A percentile compares a stretch with the other conserved stretches of the same genome.
phyloP scores from a whole-genome alignment of 371 early-diverging fungal genomes.

The Actinomortierella ambigua region DNA sequence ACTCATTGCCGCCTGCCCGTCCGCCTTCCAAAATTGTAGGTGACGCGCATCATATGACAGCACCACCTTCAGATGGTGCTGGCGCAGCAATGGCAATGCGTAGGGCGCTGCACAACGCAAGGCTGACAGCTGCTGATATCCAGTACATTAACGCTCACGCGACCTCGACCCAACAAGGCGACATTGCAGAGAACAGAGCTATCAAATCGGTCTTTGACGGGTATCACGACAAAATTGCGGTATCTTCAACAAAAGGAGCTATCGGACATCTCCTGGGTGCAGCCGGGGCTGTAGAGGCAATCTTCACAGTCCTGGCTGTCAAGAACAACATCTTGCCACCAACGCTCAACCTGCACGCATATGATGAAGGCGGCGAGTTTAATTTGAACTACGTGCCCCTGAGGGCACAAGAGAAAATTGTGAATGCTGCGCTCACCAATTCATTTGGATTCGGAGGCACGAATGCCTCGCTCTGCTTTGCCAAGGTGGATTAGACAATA shows the following conservation, averaged over 20 bases:
- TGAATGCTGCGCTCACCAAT: conserved; percentile 85
- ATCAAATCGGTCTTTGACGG: conserved; percentile 78
- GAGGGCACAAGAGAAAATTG: conserved; percentile 57
- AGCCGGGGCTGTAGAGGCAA: conserved; percentile 94
- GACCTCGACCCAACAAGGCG: conserved; percentile 84
- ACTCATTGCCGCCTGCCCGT: no score
- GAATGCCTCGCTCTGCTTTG: conserved; percentile 84
- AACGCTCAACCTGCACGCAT: conserved; percentile 78
- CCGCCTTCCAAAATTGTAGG: conserved; percentile 47
- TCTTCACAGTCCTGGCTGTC: conserved; percentile 83
- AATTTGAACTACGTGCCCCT: conserved; percentile 79
- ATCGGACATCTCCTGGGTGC: conserved; percentile 95
- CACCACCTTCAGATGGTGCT: conserved; percentile 84
- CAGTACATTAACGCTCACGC: conserved; percentile 97
- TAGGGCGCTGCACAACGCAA: conserved; percentile 73
- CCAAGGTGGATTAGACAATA: conserved; percentile 49
- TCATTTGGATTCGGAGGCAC: conserved; percentile 98
- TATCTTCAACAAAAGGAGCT: conserved; percentile 92
- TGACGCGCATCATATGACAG: conserved; percentile 94
- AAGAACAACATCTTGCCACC: conserved; percentile 78
- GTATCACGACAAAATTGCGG: conserved; percentile 57
- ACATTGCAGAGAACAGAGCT: conserved; percentile 80
- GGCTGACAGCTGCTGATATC: conserved; percentile 63
- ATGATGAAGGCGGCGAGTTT: conserved; percentile 62
- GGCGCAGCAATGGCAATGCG: conserved; percentile 90